These are phyloP conservation scores for Acer saccharum DNA, from an alignment of 345 rosid species.

Conservation along the genomic window DNA sequence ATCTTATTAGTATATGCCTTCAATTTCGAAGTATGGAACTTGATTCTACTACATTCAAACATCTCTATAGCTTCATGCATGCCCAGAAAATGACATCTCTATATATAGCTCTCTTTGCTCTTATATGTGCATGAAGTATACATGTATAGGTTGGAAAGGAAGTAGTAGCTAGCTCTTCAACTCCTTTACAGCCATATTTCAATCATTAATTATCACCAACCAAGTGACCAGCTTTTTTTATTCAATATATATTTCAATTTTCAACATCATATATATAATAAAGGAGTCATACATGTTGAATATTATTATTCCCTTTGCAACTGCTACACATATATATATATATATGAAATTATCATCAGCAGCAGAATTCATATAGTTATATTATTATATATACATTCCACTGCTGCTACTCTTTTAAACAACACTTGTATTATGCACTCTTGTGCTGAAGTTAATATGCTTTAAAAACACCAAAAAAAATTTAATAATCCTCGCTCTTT, in stretches of 20 bases:
- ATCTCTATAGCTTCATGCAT: too few relatives aligned
- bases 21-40: background rate
- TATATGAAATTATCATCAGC: background rate
- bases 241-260: too few relatives aligned
- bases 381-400: too few relatives aligned
- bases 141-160: constrained; percentile 10
- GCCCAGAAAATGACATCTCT: too few relatives aligned
- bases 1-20: constrained; percentile 27
- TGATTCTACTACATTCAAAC: background rate
- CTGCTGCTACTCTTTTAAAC: too few relatives aligned
- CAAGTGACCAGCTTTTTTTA: background rate
- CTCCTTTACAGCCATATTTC: constrained; percentile 16
- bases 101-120: too few relatives aligned
- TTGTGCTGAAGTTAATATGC: background rate
- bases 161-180: background rate
- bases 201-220: background rate
- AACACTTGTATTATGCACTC: background rate
- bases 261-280: too few relatives aligned
- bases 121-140: background rate
- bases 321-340: background rate
- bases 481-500: too few relatives aligned
- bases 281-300: background rate
- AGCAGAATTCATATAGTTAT: too few relatives aligned
- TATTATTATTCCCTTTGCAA: background rate
- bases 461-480: background rate